phyloP scores from a whole-genome alignment of 441 rosid genomes.

The Raphanus hybrid region DNA sequence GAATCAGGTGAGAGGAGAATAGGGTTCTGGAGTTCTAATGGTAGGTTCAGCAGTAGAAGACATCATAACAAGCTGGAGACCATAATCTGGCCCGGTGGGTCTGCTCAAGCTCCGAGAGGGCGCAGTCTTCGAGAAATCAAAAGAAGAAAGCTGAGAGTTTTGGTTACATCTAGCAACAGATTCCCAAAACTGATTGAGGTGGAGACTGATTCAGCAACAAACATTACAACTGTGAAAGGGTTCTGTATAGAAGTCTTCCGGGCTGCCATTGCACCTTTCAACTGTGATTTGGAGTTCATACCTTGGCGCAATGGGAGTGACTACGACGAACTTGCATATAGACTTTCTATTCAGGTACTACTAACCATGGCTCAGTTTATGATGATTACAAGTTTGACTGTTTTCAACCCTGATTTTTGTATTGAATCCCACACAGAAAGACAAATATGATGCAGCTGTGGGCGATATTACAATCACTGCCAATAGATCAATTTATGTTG shows the following conservation, averaged over 20 bases:
- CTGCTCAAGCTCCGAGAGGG: slow-evolving; percentile 32
- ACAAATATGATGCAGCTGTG: slow-evolving; percentile 50
- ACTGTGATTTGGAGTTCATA: slow-evolving; percentile 35
- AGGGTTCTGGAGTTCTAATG: slow-evolving; percentile 40
- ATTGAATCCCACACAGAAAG: slow-evolving; percentile 12
- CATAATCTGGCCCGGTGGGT: slow-evolving; percentile 47
- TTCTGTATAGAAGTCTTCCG: slow-evolving; percentile 48
- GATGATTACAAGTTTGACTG: not conserved
- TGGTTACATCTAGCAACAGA: slow-evolving; percentile 41
- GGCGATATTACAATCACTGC: slow-evolving; percentile 55
- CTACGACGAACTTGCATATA: slow-evolving; percentile 40
- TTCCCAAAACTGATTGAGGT: slow-evolving; percentile 39
- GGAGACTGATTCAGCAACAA: slow-evolving; percentile 22
- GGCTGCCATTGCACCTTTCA: slow-evolving; percentile 36
- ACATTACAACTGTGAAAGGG: slow-evolving; percentile 28
- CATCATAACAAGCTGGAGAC: slow-evolving; percentile 25
- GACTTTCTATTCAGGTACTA: slow-evolving; percentile 43
- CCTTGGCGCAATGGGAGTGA: slow-evolving; percentile 30
- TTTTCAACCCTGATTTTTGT: not conserved
- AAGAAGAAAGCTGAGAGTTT: slow-evolving; percentile 38
- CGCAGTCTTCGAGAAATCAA: not conserved
- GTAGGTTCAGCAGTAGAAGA: slow-evolving; percentile 29
- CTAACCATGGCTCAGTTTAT: not conserved
- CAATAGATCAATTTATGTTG: slow-evolving; percentile 40
- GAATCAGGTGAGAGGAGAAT: slow-evolving; percentile 40